Conservation (phyloP, 495 filamentous ascomycete genomes). For the Pyrenopolyporus hunteri region DNA sequence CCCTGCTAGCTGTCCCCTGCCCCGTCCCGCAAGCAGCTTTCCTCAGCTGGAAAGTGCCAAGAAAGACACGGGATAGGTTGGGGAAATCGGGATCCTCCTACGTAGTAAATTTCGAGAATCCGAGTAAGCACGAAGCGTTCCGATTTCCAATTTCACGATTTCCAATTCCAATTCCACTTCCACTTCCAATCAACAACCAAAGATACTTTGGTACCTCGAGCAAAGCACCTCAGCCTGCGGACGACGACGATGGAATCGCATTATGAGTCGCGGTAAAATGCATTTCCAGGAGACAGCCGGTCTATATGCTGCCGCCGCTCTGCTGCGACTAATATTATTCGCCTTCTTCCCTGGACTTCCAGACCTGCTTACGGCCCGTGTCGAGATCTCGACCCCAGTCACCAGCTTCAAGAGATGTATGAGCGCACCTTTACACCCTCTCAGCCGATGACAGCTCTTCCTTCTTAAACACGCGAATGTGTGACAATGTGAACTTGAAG, state of each 20-base stretch:
- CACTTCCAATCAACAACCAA: not conserved
- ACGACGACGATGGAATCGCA: conserved; percentile 68
- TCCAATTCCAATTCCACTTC: not conserved
- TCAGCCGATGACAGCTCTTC: not conserved
- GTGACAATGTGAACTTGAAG: not conserved
- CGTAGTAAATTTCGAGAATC: conserved; percentile 18
- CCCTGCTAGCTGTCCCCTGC: too few species aligned
- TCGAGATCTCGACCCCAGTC: conserved; percentile 95
- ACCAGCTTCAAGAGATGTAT: conserved; percentile 97
- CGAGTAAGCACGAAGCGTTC: conserved; percentile 1
- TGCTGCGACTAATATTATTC: conserved; percentile 80
- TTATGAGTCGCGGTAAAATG: conserved; percentile 55
- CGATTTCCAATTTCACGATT: not conserved
- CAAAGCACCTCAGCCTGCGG: too few species aligned
- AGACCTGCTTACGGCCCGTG: conserved; percentile 83
- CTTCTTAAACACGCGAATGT: not conserved
- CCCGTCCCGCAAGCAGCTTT: not conserved
- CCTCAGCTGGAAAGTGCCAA: conserved; percentile 29
- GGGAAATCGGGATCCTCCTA: not conserved
- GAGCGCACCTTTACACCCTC: too few species aligned
- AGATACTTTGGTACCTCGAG: too few species aligned
- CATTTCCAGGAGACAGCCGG: conserved; percentile 66
- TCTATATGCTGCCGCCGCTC: conserved; percentile 77
- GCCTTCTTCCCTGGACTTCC: conserved; percentile 82
- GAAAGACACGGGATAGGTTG: conserved; percentile 17